Conservation (phyloP, 495 filamentous ascomycete species). For the Sordaria brevicollis region DNA sequence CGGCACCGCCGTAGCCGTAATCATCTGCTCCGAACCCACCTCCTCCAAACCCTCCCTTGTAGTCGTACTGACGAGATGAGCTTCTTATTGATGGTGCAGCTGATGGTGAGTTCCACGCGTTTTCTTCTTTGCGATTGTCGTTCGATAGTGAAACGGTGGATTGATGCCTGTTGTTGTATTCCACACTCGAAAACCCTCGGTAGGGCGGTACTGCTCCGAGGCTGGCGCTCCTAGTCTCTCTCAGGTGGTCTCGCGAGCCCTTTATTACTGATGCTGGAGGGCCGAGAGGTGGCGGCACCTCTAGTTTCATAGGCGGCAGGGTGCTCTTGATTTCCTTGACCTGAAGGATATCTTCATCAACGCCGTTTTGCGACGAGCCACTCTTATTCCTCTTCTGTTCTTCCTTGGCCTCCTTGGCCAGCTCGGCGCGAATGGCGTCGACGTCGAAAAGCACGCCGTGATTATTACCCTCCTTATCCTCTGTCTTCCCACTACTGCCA, state of each 20-base stretch:
- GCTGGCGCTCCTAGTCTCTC: constrained; percentile 42
- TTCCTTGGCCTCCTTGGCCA: constrained; percentile 72
- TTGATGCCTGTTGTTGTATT: constrained; percentile 3
- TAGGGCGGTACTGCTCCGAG: constrained; percentile 13
- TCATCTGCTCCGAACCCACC: neutral
- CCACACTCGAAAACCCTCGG: constrained; percentile 16
- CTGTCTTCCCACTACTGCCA: constrained; percentile 19
- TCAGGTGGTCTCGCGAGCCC: constrained; percentile 28
- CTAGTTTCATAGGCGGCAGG: constrained; percentile 77
- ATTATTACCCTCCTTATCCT: constrained; percentile 37
- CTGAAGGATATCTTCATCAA: constrained; percentile 42
- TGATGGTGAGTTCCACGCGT: constrained; percentile 16
- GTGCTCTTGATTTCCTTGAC: constrained; percentile 80
- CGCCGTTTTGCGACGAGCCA: neutral
- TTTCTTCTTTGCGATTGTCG: constrained; percentile 8
- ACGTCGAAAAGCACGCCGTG: constrained; percentile 80
- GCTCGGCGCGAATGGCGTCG: constrained; percentile 80
- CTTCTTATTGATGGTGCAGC: constrained; percentile 5
- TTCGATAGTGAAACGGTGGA: constrained; percentile 12
- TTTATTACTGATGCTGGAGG: constrained; percentile 14
- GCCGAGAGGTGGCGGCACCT: constrained; percentile 30
- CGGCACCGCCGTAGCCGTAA: neutral
- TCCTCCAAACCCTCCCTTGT: neutral
- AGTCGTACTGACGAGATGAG: neutral
- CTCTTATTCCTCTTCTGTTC: constrained; percentile 15